A percentile compares a stretch with the other conserved stretches of the same genome.
Conservation (phyloP, 352 stramenopile species). For the Phytophthora kernoviae region DNA sequence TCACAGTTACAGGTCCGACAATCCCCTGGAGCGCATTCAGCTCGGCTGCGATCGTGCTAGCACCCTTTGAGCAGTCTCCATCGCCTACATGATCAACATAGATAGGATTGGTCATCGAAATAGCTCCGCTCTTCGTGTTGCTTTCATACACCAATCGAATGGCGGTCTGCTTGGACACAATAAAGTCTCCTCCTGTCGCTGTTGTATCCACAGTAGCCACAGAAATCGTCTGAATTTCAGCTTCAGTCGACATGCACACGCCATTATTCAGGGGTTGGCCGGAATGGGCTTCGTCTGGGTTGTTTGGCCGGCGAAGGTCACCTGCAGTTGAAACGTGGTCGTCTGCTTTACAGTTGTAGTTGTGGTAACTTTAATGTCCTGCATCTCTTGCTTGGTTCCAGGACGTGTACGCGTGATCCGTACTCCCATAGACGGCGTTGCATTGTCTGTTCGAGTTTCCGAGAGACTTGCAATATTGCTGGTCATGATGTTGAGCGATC, state of each 20-base stretch:
- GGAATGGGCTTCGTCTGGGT: constrained; percentile 84
- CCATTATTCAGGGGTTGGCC: constrained; percentile 67
- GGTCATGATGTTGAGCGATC: constrained; percentile 43
- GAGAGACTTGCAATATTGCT: constrained; percentile 36
- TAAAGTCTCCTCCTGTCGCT: constrained; percentile 80
- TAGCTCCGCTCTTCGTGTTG: constrained; percentile 52
- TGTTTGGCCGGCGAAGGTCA: constrained; percentile 47
- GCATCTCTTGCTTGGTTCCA: constrained; percentile 70
- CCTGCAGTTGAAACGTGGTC: constrained; percentile 53
- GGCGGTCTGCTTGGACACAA: constrained; percentile 83
- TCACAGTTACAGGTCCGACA: constrained; percentile 54
- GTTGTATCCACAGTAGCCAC: constrained; percentile 92
- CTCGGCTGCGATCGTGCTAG: constrained; percentile 49
- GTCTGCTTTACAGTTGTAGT: constrained; percentile 35
- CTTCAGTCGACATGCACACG: constrained; percentile 62
- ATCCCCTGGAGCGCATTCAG: constrained; percentile 52
- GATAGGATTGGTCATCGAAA: constrained; percentile 78
- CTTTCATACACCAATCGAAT: constrained; percentile 91
- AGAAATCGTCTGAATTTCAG: constrained; percentile 92
- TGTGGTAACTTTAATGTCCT: constrained; percentile 68
- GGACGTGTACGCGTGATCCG: constrained; percentile 43
- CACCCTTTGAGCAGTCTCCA: constrained; percentile 84
- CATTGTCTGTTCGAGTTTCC: constrained; percentile 56
- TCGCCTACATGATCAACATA: constrained; percentile 71
- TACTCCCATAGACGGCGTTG: constrained; percentile 49